Evolutionary conservation across 176 grass and related monocot genomes (phyloP), one percentile per base, ranked within the genome.

Genomic region (Canna indica): DNA sequence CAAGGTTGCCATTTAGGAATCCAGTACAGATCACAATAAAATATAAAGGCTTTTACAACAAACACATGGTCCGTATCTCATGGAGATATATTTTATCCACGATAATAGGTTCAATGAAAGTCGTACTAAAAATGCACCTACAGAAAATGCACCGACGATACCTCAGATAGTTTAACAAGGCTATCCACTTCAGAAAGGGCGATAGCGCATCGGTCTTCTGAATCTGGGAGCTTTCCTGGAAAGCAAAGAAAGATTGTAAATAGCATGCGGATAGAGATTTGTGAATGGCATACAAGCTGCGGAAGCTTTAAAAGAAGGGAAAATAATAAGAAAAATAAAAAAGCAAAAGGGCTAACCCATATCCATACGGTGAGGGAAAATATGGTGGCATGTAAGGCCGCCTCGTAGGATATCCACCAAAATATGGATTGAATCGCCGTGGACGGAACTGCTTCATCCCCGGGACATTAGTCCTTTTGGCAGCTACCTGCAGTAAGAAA

Each of bases 401-500:
- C 81, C 86, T 91, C 35, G 71, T 82, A 12, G 78, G 88, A 35
- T 91, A 80, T 4, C 74, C 80, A 68, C 74, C 80, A 68, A 78
- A 64, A 62, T 80, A 87, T 58, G 83, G 87, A 63, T 81, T 90
- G 81, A 60, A 90, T 35, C 83, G 80, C 45, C 88, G 76, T 5
- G 82, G 79, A 3, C 85, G 84, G 47, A 77, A 80, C 57, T 85
- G 88, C 82, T 91, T 91, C 88, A 91, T 69, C 6, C 88, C 88
- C 48, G 88, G 88, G 61, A 87, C 70, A 33, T 91, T 91, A 64
- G 88, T 91, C 44, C 88, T 75, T 75, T 91, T 91, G 0, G 85
- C 84, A 17, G 85, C 76, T 46, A 91, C 88, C 88, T 91, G 45
- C 73, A 28, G 4, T 71, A 41, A 41, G 25, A 8, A 1, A 38